These are phyloP conservation scores for Beauveria medogensis DNA, from an alignment of 2,329 filamentous ascomycete species.

Conservation along the genomic window DNA sequence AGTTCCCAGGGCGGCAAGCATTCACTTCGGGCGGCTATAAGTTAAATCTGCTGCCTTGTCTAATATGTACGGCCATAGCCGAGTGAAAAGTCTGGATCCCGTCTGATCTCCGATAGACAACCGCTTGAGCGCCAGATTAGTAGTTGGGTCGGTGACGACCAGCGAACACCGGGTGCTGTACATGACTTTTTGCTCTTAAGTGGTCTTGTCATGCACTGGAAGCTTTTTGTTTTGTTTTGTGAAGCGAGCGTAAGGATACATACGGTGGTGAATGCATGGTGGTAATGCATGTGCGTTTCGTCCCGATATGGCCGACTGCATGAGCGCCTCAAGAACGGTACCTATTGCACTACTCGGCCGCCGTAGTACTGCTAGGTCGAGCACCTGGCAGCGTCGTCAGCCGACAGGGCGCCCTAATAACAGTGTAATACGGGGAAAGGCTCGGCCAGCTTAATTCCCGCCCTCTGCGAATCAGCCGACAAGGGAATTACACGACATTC, in stretches of 20 bases:
- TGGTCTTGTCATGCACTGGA: no score
- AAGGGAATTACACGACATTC: constrained; percentile 2
- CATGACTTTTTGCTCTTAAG: neutral
- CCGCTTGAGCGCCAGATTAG: constrained; percentile 11
- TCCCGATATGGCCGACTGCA: neutral
- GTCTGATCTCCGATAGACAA: constrained; percentile 7
- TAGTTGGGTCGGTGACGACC: constrained; percentile 11
- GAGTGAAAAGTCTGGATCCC: constrained; percentile 9
- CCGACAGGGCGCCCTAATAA: neutral
- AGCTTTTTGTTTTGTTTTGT: neutral
- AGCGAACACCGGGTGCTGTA: constrained; percentile 11
- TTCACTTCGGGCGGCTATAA: neutral
- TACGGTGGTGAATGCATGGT: neutral
- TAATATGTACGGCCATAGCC: constrained; percentile 5
- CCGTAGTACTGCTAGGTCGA: neutral
- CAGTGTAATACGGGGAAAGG: neutral
- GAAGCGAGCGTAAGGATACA: neutral
- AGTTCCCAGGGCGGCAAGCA: neutral
- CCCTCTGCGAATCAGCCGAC: neutral
- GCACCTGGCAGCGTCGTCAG: neutral
- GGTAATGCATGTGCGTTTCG: neutral
- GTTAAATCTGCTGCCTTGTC: neutral
- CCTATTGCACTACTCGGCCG: neutral
- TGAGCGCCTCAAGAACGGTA: neutral
- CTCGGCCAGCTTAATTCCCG: neutral